Conservation (phyloP, 2,329 filamentous ascomycete genomes). For the Pseudogymnoascus sp. region DNA sequence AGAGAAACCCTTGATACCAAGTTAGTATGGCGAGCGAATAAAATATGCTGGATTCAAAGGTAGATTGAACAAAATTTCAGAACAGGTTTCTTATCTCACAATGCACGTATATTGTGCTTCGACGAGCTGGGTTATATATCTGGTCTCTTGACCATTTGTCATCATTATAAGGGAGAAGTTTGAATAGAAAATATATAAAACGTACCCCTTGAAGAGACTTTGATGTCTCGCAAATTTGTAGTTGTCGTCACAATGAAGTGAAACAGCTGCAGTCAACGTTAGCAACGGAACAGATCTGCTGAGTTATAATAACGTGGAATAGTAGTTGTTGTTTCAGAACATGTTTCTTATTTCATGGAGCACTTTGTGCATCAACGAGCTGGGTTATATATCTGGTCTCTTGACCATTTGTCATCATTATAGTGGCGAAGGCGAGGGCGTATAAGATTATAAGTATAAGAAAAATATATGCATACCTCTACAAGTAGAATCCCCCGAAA, state of each 20-base stretch:
- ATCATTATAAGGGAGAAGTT: background rate
- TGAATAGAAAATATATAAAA: background rate
- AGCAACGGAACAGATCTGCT: background rate
- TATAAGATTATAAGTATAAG: background rate
- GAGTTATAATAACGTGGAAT: background rate
- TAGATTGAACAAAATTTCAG: background rate
- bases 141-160: slow-evolving; percentile 11
- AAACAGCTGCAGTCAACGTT: background rate
- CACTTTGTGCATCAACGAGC: slow-evolving; percentile 7
- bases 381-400: slow-evolving; percentile 11
- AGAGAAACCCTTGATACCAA: background rate
- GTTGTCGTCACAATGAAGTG: background rate
- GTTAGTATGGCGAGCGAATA: background rate
- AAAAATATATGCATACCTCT: slow-evolving; percentile 7
- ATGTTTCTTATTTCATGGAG: slow-evolving; percentile 9
- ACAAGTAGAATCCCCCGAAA: background rate
- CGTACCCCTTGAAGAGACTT: background rate
- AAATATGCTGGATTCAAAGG: background rate
- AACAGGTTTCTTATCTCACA: slow-evolving; percentile 9
- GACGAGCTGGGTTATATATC: slow-evolving; percentile 12
- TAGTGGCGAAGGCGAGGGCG: background rate
- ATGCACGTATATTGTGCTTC: slow-evolving; percentile 8
- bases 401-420: slow-evolving; percentile 11
- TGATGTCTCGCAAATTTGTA: background rate
- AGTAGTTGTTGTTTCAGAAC: background rate